These are phyloP conservation scores for Diaporthe helianthi DNA, from an alignment of 2,329 filamentous ascomycete species.

Conservation along the genomic window DNA sequence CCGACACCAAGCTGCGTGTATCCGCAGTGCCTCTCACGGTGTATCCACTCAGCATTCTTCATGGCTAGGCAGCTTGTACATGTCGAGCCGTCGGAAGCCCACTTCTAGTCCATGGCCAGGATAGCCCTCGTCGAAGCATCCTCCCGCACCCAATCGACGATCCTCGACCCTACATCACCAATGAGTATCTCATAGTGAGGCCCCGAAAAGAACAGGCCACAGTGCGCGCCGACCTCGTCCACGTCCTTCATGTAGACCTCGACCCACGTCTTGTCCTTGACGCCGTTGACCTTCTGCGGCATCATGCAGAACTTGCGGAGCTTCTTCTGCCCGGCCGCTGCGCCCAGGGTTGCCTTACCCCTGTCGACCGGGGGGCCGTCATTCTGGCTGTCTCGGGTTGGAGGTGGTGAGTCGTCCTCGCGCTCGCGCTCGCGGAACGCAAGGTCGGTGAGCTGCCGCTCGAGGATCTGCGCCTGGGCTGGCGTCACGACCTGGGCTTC, in stretches of 20 bases:
- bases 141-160: conserved; percentile 74
- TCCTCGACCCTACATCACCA: conserved; percentile 72
- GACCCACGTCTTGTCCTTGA: conserved; percentile 76
- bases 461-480: conserved; percentile 26
- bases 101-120: conserved; percentile 39
- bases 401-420: conserved; percentile 22
- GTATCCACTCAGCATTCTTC: not conserved
- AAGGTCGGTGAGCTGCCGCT: conserved; percentile 34
- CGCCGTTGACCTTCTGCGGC: conserved; percentile 60
- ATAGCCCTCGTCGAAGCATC: conserved; percentile 57
- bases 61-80: not conserved
- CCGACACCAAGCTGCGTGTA: not conserved
- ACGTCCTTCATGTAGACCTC: conserved; percentile 81
- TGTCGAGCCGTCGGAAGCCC: not conserved
- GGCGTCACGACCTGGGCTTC: conserved; percentile 21
- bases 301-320: conserved; percentile 82
- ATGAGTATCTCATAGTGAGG: conserved; percentile 78
- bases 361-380: conserved; percentile 19
- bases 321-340: conserved; percentile 46
- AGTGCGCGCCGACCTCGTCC: conserved; percentile 87
- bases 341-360: conserved; percentile 46
- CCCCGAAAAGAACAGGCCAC: conserved; percentile 77
- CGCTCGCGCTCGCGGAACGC: conserved; percentile 19
- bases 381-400: conserved; percentile 7
- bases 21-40: not conserved